Conservation (phyloP, 2,329 filamentous ascomycete species). For the Amesomyces nigricolor region DNA sequence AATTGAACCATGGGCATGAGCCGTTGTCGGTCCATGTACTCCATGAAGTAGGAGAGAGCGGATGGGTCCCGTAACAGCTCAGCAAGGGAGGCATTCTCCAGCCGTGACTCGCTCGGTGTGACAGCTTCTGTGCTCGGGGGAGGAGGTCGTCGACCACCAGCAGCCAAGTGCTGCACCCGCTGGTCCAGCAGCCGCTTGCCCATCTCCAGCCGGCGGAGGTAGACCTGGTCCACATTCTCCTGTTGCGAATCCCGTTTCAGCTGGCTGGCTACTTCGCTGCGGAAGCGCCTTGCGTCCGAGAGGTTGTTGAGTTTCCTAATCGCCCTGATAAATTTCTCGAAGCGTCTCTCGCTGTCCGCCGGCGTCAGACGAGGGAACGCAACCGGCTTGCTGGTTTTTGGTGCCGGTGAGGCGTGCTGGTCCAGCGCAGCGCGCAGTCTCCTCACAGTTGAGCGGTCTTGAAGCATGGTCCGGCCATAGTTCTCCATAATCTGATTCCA, state of each 20-base stretch:
- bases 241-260: slow-evolving; percentile 76
- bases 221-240: slow-evolving; percentile 76
- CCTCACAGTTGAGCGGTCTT: slow-evolving; percentile 90
- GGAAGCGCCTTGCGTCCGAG: slow-evolving; percentile 85
- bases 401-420: slow-evolving; percentile 81
- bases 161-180: slow-evolving; percentile 74
- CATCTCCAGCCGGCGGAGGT: slow-evolving; percentile 83
- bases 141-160: slow-evolving; percentile 48
- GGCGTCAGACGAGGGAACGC: slow-evolving; percentile 74
- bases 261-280: slow-evolving; percentile 88
- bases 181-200: slow-evolving; percentile 87
- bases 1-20: slow-evolving; percentile 91
- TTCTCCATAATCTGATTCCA: slow-evolving; percentile 97
- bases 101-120: slow-evolving; percentile 47
- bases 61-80: slow-evolving; percentile 88
- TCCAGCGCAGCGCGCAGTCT: slow-evolving; percentile 88
- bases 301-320: slow-evolving; percentile 86
- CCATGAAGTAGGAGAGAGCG: slow-evolving; percentile 97
- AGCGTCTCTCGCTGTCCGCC: slow-evolving; percentile 82
- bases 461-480: slow-evolving; percentile 76
- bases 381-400: slow-evolving; percentile 57
- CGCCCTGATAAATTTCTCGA: slow-evolving; percentile 87
- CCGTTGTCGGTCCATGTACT: slow-evolving; percentile 91
- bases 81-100: slow-evolving; percentile 70
- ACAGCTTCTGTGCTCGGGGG: slow-evolving; percentile 23